These are phyloP conservation scores for Cryphonectria radicalis DNA, from an alignment of 2,329 filamentous ascomycete genomes.

Conservation along the genomic window DNA sequence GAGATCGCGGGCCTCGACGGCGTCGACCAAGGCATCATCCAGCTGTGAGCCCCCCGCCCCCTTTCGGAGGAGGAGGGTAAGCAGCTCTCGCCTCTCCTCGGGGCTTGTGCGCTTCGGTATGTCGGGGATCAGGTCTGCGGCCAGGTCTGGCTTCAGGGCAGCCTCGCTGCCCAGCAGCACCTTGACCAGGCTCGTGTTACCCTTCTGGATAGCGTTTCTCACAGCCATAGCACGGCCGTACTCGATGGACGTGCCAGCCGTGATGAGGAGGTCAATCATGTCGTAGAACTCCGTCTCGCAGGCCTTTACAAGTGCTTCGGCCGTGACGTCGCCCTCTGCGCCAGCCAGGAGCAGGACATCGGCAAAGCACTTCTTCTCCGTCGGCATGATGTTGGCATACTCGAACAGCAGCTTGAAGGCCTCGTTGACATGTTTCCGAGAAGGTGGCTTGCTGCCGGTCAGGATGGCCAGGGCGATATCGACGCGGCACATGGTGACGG, in stretches of 20 bases:
- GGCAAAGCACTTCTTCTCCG: slow-evolving; percentile 55
- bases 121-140: slow-evolving; percentile 54
- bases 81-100: slow-evolving; percentile 50
- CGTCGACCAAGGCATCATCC: slow-evolving; percentile 55
- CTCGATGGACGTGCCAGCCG: slow-evolving; percentile 59
- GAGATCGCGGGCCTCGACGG: slow-evolving; percentile 52
- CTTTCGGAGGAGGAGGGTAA: slow-evolving; percentile 53
- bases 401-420: slow-evolving; percentile 54
- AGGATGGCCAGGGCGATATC: slow-evolving; percentile 61
- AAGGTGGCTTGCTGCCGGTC: slow-evolving; percentile 57
- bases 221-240: slow-evolving; percentile 55
- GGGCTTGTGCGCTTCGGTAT: slow-evolving; percentile 52
- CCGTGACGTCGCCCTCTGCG: slow-evolving; percentile 55
- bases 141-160: slow-evolving; percentile 47
- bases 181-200: slow-evolving; percentile 51
- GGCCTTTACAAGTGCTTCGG: slow-evolving; percentile 53
- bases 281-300: slow-evolving; percentile 56
- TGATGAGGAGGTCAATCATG: slow-evolving; percentile 58
- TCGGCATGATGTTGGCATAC: slow-evolving; percentile 50
- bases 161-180: slow-evolving; percentile 52
- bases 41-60: slow-evolving; percentile 54
- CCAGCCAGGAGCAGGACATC: slow-evolving; percentile 64
- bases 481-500: slow-evolving; percentile 52
- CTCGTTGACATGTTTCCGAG: slow-evolving; percentile 51
- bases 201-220: slow-evolving; percentile 52